Percentiles rank a stretch among this genome's conserved stretches.
These are phyloP conservation scores for Fistulifera pelliculosa DNA, from an alignment of 108 stramenopile genomes.

Conservation along the genomic window DNA sequence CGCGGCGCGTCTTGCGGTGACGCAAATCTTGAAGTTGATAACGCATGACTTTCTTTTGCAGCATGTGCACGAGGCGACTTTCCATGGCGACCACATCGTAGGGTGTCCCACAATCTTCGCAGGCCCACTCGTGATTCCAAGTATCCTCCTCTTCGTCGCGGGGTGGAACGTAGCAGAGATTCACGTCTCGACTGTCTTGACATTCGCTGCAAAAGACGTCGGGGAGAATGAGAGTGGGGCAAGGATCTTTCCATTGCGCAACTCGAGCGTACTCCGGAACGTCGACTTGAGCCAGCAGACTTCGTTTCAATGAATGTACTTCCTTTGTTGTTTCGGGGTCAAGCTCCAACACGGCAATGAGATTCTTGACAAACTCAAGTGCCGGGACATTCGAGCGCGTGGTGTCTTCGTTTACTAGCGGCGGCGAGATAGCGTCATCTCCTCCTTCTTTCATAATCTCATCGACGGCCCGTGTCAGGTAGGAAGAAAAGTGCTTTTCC, in stretches of 20 bases:
- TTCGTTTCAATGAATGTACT: slow-evolving; percentile 70
- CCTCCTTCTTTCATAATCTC: slow-evolving; percentile 68
- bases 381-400: slow-evolving; percentile 35
- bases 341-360: slow-evolving; percentile 77
- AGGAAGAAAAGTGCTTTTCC: slow-evolving; percentile 64
- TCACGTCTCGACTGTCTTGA: slow-evolving; percentile 83
- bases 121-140: slow-evolving; percentile 69
- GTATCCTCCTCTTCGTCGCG: slow-evolving; percentile 37
- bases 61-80: slow-evolving; percentile 65
- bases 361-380: slow-evolving; percentile 91
- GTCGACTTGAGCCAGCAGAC: slow-evolving; percentile 86
- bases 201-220: slow-evolving; percentile 95
- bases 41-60: slow-evolving; percentile 58
- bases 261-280: slow-evolving; percentile 88
- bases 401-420: slow-evolving; percentile 17
- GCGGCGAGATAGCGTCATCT: slow-evolving; percentile 33
- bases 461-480: slow-evolving; percentile 65
- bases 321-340: slow-evolving; percentile 79
- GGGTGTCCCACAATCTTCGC: slow-evolving; percentile 77
- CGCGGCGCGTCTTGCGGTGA: slow-evolving; percentile 73
- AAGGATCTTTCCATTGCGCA: slow-evolving; percentile 83
- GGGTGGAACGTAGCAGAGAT: slow-evolving; percentile 76
- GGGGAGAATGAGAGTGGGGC: slow-evolving; percentile 77
- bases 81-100: slow-evolving; percentile 80
- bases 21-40: slow-evolving; percentile 93